A percentile compares a stretch with the other conserved stretches of the same genome.
Evolutionary conservation across 176 grass and related monocot genomes (phyloP).

Genomic region (Oryza meyeriana): DNA sequence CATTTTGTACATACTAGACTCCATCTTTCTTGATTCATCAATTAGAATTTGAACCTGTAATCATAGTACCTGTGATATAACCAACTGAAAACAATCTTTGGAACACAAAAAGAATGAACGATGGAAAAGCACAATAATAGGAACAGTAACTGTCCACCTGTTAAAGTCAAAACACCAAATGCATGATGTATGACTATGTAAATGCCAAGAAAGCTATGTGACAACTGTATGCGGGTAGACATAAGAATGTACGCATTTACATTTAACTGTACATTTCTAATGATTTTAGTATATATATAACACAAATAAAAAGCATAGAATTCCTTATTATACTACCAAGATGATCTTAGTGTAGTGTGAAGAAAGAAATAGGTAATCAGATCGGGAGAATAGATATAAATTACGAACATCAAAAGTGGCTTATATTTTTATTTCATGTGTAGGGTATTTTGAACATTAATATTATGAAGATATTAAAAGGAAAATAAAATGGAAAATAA

Average conservation of each 20-base stretch:
- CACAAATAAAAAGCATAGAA: slow-evolving; percentile 25
- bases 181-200: background rate
- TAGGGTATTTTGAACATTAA: too few relatives aligned
- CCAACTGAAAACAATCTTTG: background rate
- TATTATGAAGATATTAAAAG: too few relatives aligned
- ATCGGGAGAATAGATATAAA: too few relatives aligned
- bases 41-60: background rate
- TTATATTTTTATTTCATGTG: too few relatives aligned
- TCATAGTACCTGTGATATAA: background rate
- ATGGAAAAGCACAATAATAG: background rate
- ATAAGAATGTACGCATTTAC: background rate
- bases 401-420: too few relatives aligned
- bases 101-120: background rate
- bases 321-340: background rate
- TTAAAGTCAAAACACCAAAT: background rate
- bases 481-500: too few relatives aligned
- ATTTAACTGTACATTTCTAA: slow-evolving; percentile 32
- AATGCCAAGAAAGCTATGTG: background rate
- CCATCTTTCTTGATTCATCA: slow-evolving; percentile 20
- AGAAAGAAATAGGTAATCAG: too few relatives aligned
- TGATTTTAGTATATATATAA: slow-evolving; percentile 28
- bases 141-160: background rate
- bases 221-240: background rate
- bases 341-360: too few relatives aligned
- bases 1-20: slow-evolving; percentile 26